phyloP scores from a whole-genome alignment of 805 yeast species.

The Saccharomycodes ludwigii region DNA sequence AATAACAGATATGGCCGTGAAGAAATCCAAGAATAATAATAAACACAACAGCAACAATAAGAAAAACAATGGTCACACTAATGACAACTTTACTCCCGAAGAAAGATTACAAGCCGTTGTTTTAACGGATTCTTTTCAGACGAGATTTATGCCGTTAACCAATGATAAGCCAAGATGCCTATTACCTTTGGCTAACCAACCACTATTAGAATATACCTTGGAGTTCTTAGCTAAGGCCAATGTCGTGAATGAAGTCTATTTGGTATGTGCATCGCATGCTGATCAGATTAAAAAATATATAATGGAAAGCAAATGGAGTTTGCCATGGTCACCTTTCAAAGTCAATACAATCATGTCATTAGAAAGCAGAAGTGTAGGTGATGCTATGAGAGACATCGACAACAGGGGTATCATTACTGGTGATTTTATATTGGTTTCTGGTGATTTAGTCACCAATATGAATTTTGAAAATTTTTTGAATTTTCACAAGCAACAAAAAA shows the following conservation, averaged over 20 bases:
- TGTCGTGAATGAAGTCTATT: constrained; percentile 68
- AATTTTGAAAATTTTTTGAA: constrained; percentile 64
- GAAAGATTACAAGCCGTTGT: constrained; percentile 88
- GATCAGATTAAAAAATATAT: constrained; percentile 78
- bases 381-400: constrained; percentile 93
- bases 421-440: constrained; percentile 81
- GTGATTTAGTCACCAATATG: constrained; percentile 91
- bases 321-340: constrained; percentile 65
- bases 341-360: constrained; percentile 70
- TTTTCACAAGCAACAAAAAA: constrained; percentile 59
- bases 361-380: constrained; percentile 89
- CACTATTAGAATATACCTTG: constrained; percentile 85
- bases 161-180: constrained; percentile 80
- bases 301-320: constrained; percentile 57
- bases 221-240: constrained; percentile 88
- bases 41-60: constrained; percentile 21
- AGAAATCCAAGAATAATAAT: constrained; percentile 11
- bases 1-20: constrained; percentile 15
- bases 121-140: constrained; percentile 84
- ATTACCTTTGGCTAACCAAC: constrained; percentile 84
- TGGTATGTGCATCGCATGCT: constrained; percentile 86
- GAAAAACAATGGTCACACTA: constrained; percentile 19
- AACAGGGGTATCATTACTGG: constrained; percentile 80
- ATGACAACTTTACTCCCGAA: constrained; percentile 49
- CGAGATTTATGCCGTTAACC: constrained; percentile 87